phyloP scores from a whole-genome alignment of 352 stramenopile genomes.

The Phytophthora colocasiae region DNA sequence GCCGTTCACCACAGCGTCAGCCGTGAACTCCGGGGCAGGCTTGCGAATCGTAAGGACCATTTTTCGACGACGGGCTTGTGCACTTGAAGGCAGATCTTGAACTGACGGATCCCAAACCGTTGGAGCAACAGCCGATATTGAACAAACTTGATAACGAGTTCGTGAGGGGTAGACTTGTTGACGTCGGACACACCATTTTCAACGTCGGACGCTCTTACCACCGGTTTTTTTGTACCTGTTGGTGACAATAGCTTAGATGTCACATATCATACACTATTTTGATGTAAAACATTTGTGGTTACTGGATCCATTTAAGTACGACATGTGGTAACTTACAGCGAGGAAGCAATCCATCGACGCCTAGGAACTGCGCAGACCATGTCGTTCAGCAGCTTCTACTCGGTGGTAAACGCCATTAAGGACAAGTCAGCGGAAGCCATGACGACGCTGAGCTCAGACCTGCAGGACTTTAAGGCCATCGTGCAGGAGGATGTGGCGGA shows the following conservation, averaged over 20 bases:
- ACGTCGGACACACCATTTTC: constrained; percentile 22
- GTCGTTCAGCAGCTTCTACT: constrained; percentile 62
- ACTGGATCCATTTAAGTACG: neutral
- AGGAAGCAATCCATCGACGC: too few species aligned
- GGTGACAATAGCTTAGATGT: too few species aligned
- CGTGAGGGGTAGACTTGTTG: constrained; percentile 9
- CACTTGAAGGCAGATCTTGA: constrained; percentile 9
- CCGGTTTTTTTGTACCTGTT: too few species aligned
- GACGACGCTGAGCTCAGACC: constrained; percentile 72
- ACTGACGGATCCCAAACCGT: constrained; percentile 17
- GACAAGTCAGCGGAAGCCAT: constrained; percentile 77
- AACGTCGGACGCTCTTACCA: too few species aligned
- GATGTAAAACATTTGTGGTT: neutral
- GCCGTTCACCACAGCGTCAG: constrained; percentile 79
- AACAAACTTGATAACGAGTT: constrained; percentile 14
- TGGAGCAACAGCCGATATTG: neutral
- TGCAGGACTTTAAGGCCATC: constrained; percentile 75
- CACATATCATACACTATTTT: too few species aligned
- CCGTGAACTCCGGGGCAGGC: constrained; percentile 78
- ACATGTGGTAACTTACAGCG: neutral
- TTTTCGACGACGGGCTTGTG: constrained; percentile 3
- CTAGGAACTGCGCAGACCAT: constrained; percentile 22
- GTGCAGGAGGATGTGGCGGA: constrained; percentile 77
- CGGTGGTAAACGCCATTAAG: constrained; percentile 54
- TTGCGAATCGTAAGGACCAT: constrained; percentile 79